Conservation (phyloP, 176 grass and related monocot species). For the Musa itinerans region DNA sequence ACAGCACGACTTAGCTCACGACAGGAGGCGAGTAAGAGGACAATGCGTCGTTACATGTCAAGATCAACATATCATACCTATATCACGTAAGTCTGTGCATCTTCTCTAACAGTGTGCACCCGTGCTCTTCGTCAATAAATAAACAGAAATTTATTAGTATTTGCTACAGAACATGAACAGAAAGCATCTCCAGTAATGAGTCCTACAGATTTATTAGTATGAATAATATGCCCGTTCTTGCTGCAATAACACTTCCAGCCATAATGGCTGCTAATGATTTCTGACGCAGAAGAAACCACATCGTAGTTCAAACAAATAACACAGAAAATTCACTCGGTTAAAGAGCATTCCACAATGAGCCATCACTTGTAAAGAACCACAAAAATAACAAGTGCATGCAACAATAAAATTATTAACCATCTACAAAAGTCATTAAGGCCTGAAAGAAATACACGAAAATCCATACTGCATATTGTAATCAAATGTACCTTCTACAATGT, state of each 20-base stretch:
- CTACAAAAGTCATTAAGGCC: neutral
- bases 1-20: too few relatives aligned
- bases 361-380: neutral
- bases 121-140: too few relatives aligned
- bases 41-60: too few relatives aligned
- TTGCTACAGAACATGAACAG: too few relatives aligned
- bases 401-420: neutral
- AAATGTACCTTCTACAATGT: neutral
- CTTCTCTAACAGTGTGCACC: too few relatives aligned
- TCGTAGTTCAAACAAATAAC: neutral
- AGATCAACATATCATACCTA: too few relatives aligned
- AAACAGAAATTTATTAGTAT: too few relatives aligned
- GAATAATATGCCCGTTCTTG: too few relatives aligned
- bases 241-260: too few relatives aligned
- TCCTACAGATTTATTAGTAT: too few relatives aligned
- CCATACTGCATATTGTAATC: neutral
- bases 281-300: neutral
- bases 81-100: too few relatives aligned
- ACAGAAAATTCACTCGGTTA: neutral
- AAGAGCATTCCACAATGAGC: neutral
- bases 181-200: neutral
- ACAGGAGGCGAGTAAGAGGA: too few relatives aligned
- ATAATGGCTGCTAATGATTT: neutral
- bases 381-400: neutral
- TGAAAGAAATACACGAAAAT: neutral